Base-by-base conservation (phyloP, 2,329 filamentous ascomycete species). In the Cladorrhinum sp. region DNA sequence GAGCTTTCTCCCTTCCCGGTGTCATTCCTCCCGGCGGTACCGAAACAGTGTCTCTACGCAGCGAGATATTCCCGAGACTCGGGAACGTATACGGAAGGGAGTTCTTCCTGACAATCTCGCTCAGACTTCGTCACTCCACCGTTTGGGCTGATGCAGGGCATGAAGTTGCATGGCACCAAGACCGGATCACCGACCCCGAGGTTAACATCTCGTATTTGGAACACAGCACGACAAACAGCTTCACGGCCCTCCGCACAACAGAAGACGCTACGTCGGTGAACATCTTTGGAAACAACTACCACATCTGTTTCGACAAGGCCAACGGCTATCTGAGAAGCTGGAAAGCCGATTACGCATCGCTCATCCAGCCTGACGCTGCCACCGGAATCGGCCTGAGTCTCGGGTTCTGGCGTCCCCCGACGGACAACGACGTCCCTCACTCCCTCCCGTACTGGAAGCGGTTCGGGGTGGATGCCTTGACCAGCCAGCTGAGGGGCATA, bases 391-490 rank as follows among this genome's bases (percentile, higher is more conserved):
- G 76, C 21, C 70, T 80, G 16, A 67, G 72, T 8, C 77, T 82
- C 1, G 75, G 77, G 5, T 84, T 89, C 73, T 89, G 85, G 80
- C 83, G 86, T 3, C 83, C 86, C 0, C 80, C 81, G 14, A 89
- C 86, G 0, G 84, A 90, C 71, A 90, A 90, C 66, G 87, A 90
- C 67, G 74, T 76, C 0, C 78, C 82, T 0, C 68, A 73, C 16
- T 81, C 83, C 10, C 77, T 82, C 2, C 79, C 78, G 4, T 83
- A 87, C 65, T 89, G 86, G 86, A 74, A 79, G 50, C 75, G 78
- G 18, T 80, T 79, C 55, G 80, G 81, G 0, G 73, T 84, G 7
- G 73, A 83, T 59, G 68, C 67, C 1, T 69, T 84, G 26, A 77
- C 77, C 1, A 76, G 75, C 39, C 78, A 81, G 50, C 73, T 82